Percentiles rank a stretch among this genome's conserved stretches.
Evolutionary conservation across 305 asterid genomes (phyloP).

Genomic region (Solanum hybrid): DNA sequence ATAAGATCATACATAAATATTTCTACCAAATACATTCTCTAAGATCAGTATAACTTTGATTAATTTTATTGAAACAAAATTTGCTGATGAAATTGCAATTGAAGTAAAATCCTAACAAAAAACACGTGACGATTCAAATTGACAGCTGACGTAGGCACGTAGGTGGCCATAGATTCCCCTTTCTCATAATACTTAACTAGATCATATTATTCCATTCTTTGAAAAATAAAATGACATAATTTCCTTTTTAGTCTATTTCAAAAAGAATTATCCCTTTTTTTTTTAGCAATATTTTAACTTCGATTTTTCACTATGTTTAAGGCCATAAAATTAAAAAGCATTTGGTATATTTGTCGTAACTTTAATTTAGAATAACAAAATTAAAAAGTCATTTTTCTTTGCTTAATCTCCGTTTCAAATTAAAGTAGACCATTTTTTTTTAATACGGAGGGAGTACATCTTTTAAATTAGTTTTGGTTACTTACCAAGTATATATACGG

Average conservation of each 20-base stretch:
- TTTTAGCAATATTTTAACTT: too few species aligned
- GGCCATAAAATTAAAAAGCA: too few species aligned
- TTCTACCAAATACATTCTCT: background rate
- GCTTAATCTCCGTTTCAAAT: too few species aligned
- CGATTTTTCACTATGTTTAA: too few species aligned
- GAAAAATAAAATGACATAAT: too few species aligned
- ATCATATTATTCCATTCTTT: background rate
- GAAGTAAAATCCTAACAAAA: background rate
- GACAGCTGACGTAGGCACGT: background rate
- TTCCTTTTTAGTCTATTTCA: accelerated
- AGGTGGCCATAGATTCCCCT: background rate
- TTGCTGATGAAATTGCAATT: background rate
- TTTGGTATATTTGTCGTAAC: too few species aligned
- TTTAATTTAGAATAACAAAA: too few species aligned
- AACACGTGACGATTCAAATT: background rate
- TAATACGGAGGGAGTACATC: too few species aligned
- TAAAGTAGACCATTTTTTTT: too few species aligned
- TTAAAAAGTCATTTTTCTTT: too few species aligned
- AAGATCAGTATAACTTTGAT: background rate
- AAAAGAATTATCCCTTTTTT: too few species aligned
- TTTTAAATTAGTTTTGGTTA: too few species aligned
- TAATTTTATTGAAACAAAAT: background rate
- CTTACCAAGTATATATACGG: background rate
- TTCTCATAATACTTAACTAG: background rate
- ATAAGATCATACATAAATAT: background rate